A percentile compares a stretch with the other conserved stretches of the same genome.
Evolutionary conservation across 805 yeast species (phyloP).

Genomic region (Candida peoriensis): DNA sequence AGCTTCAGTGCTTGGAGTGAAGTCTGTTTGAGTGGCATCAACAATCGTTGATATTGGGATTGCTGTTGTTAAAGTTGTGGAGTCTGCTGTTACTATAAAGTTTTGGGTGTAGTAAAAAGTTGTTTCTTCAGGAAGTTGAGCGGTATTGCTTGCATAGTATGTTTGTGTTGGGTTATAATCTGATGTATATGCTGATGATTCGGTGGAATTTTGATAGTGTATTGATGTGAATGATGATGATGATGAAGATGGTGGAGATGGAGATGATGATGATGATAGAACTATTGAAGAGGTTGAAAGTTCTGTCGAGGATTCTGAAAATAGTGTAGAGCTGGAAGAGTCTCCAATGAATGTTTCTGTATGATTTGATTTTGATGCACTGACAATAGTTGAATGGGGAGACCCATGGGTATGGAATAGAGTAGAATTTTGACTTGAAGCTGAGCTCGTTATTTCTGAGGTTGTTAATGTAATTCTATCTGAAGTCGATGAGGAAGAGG

Average conservation of each 20-base stretch:
- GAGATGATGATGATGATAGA: constrained; percentile 3
- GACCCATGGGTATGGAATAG: too few species aligned
- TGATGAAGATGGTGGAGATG: constrained; percentile 1
- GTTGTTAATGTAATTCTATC: too few species aligned
- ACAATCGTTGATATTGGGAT: constrained; percentile 14
- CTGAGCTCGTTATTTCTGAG: too few species aligned
- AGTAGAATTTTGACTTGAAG: too few species aligned
- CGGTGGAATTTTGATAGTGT: too few species aligned
- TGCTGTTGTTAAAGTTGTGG: constrained; percentile 17
- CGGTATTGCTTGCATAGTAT: constrained; percentile 1
- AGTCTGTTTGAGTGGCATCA: constrained; percentile 3
- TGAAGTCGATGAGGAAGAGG: too few species aligned
- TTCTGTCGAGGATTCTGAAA: too few species aligned
- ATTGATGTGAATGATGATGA: constrained; percentile 2
- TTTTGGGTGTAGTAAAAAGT: constrained; percentile 18
- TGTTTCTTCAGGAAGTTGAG: constrained; percentile 4
- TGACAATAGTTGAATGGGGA: too few species aligned
- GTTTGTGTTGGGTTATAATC: not conserved
- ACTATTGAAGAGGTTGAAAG: too few species aligned
- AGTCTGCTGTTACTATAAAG: constrained; percentile 13
- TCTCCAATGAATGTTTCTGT: too few species aligned
- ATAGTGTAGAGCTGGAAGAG: too few species aligned
- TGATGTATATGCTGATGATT: constrained; percentile 4
- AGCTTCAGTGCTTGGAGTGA: not conserved
- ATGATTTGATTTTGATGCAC: too few species aligned